phyloP scores from a whole-genome alignment of 257 asterid genomes.

The Solanum virginianum region DNA sequence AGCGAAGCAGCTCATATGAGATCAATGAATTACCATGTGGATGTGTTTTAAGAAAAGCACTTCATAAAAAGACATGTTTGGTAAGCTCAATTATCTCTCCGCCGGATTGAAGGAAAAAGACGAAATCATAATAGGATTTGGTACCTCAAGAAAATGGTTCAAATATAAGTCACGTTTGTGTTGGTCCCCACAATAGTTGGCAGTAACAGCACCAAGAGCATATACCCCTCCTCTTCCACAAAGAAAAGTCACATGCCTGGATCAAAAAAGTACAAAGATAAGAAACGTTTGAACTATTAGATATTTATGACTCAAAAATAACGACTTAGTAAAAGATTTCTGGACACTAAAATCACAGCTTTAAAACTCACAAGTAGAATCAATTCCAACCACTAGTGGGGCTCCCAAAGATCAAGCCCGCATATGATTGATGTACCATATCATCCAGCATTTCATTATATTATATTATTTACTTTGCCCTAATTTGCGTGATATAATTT shows the following conservation, averaged over 20 bases:
- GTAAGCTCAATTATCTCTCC: background rate
- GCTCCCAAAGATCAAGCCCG: background rate
- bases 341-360: background rate
- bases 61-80: background rate
- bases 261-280: background rate
- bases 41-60: background rate
- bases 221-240: constrained; percentile 64
- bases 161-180: constrained; percentile 28
- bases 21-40: background rate
- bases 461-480: too few relatives aligned
- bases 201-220: constrained; percentile 54
- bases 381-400: background rate
- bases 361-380: background rate
- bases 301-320: background rate
- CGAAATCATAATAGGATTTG: background rate
- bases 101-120: background rate
- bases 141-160: constrained; percentile 48
- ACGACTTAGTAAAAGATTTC: background rate
- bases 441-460: background rate
- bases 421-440: background rate
- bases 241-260: constrained; percentile 55
- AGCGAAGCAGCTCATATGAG: background rate
- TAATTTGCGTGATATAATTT: background rate
- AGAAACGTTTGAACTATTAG: background rate
- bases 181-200: constrained; percentile 40